These are phyloP conservation scores for Jaltomata sinuosa DNA, from an alignment of 257 asterid species.

Conservation along the genomic window DNA sequence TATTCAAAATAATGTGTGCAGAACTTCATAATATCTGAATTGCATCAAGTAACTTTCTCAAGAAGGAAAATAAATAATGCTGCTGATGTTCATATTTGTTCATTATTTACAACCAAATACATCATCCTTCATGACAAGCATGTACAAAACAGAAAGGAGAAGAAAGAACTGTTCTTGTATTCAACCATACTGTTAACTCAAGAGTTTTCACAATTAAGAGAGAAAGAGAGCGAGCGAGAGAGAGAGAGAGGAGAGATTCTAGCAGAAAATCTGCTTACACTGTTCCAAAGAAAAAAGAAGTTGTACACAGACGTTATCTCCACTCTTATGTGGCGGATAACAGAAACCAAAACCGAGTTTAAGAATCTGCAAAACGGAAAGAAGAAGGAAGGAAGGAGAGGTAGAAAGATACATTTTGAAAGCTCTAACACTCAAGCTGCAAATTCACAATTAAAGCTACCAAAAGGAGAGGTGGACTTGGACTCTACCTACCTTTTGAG, in stretches of 20 bases:
- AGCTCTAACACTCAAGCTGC: conserved; percentile 9
- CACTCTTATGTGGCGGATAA: background rate
- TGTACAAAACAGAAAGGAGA: background rate
- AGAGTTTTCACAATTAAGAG: background rate
- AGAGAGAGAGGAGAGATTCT: background rate
- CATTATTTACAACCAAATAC: background rate
- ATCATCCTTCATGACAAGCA: background rate
- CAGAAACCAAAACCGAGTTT: background rate
- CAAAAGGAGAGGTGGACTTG: conserved; percentile 42
- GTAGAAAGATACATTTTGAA: background rate
- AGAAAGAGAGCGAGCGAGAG: background rate
- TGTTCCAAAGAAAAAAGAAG: background rate
- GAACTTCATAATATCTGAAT: background rate
- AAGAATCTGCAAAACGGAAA: background rate
- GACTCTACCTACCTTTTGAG: conserved; percentile 30
- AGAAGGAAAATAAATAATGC: background rate
- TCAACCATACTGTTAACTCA: background rate
- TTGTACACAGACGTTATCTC: background rate
- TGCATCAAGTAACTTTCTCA: no score
- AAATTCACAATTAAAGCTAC: conserved; percentile 17
- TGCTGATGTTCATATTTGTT: background rate
- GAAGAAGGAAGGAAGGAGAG: background rate
- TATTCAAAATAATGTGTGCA: background rate
- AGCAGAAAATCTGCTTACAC: background rate
- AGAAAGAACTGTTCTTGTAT: background rate